These are phyloP conservation scores for Hapsidospora chrysogenum DNA, from an alignment of 495 filamentous ascomycete species.

Conservation along the genomic window DNA sequence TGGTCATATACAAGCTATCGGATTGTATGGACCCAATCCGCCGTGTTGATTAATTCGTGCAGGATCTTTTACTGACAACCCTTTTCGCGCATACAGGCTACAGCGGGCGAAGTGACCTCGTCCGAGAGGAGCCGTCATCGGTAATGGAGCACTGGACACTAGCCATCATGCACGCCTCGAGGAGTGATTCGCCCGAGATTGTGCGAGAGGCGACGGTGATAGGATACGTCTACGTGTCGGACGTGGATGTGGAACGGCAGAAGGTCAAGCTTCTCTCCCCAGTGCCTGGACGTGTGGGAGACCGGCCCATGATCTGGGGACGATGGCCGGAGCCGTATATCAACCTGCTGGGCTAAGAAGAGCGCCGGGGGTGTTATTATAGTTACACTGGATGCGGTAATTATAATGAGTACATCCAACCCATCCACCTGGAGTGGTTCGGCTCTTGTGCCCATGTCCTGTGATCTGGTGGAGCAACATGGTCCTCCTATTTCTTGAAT, in stretches of 20 bases:
- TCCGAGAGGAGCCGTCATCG: constrained; percentile 38
- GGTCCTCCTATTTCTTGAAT: too few relatives aligned
- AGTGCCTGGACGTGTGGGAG: constrained; percentile 59
- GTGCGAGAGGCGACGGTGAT: constrained; percentile 75
- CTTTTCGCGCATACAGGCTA: constrained; percentile 9
- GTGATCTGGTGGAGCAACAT: too few relatives aligned
- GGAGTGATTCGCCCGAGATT: constrained; percentile 46
- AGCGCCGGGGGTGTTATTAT: too few relatives aligned
- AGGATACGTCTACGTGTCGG: constrained; percentile 81
- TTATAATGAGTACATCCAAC: too few relatives aligned
- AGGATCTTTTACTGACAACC: too few relatives aligned
- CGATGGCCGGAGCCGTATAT: constrained; percentile 37
- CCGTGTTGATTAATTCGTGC: neutral
- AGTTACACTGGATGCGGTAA: too few relatives aligned
- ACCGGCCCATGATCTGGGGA: constrained; percentile 54
- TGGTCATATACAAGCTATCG: constrained; percentile 40
- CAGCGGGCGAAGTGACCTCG: too few relatives aligned
- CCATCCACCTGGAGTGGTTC: too few relatives aligned
- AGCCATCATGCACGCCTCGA: constrained; percentile 58
- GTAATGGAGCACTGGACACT: constrained; percentile 53
- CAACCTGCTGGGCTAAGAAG: constrained; percentile 23
- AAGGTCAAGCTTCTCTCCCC: constrained; percentile 70
- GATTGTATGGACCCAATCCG: constrained; percentile 8
- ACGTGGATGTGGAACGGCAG: constrained; percentile 73
- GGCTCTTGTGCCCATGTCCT: too few relatives aligned